Evolutionary conservation across 2,329 filamentous ascomycete species (phyloP), one percentile per base, ranked within the genome.

Genomic region (Escovopsis sp.): DNA sequence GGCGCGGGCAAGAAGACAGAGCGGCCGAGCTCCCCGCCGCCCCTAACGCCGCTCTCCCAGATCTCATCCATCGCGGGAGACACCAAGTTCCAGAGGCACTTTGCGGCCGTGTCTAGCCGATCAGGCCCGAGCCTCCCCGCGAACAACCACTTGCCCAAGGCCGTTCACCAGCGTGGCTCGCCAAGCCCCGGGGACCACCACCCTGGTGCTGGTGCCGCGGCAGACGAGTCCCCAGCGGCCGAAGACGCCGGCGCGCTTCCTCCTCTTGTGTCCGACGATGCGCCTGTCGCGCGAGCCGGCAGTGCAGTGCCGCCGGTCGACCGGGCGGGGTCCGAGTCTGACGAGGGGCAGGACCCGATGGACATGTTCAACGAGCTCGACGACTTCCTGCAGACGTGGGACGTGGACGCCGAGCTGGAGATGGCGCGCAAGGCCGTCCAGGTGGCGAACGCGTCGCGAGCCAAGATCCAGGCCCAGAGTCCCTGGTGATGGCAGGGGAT

Each of bases 81-180:
- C 40, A 52, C 59, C 30, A 63, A 58, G 40, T 74, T 72, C 40
- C 57, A 53, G 15, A 62, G 61, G n/a, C 69, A 73, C 48, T 74
- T 74, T 47, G 59, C 62, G 26, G 60, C 59, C 1, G 58, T 71
- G 34, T 63, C 60, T n/a, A 58, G 53, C 19, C 60, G 61, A 15
- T 51, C 54, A 41, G 56, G 55, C 35, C 49, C 50, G 4, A 50
- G 53, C 19, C 23, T 23, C 4, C 23, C 6, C 23, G 23, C 23
- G 23, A 6, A 54, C 52, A 6, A 54, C 52, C n/a, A 51, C 54
- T 39, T 56, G 54, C 12, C 50, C 70, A 1, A 50, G 69, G 3
- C 67, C 65, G 4, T 63, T 70, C 65, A 5, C 28, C 28, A 11
- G 8, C 28, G 28, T 9, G 8, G 28, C 8, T 32, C 28, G 28